phyloP scores from a whole-genome alignment of 768 basidiomycete genomes.

The Suillus alpinus region DNA sequence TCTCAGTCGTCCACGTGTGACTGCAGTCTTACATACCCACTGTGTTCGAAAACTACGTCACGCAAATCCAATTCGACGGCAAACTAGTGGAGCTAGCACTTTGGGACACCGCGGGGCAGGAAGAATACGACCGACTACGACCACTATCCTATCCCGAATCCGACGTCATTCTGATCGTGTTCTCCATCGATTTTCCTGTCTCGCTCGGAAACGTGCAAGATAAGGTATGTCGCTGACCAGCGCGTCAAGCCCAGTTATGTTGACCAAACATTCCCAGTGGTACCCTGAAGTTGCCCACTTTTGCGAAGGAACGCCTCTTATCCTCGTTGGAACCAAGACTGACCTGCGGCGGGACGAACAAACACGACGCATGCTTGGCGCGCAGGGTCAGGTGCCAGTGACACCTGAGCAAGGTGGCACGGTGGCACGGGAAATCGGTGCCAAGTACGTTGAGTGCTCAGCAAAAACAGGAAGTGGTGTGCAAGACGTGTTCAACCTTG shows the following conservation, averaged over 20 bases:
- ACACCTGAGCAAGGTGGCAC: constrained; percentile 75
- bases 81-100: constrained; percentile 94
- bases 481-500: constrained; percentile 87
- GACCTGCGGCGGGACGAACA: constrained; percentile 86
- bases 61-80: constrained; percentile 80
- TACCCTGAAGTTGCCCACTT: constrained; percentile 91
- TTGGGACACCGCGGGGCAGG: constrained; percentile 97
- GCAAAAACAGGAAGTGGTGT: constrained; percentile 91
- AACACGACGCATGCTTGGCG: constrained; percentile 82
- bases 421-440: constrained; percentile 93
- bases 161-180: constrained; percentile 91
- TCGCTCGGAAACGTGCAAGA: constrained; percentile 89
- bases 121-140: constrained; percentile 90
- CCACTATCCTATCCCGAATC: constrained; percentile 87
- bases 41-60: constrained; percentile 93
- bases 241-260: neutral
- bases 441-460: constrained; percentile 90
- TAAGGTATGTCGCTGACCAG: constrained; percentile 53
- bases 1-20: constrained; percentile 4
- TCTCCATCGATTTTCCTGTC: constrained; percentile 90
- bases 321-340: constrained; percentile 91
- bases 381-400: constrained; percentile 84
- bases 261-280: constrained; percentile 55
- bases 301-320: constrained; percentile 83
- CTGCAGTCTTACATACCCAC: constrained; percentile 86